These are phyloP conservation scores for Saccharum spontaneum DNA, from an alignment of 176 grass and related monocot species.

Conservation along the genomic window DNA sequence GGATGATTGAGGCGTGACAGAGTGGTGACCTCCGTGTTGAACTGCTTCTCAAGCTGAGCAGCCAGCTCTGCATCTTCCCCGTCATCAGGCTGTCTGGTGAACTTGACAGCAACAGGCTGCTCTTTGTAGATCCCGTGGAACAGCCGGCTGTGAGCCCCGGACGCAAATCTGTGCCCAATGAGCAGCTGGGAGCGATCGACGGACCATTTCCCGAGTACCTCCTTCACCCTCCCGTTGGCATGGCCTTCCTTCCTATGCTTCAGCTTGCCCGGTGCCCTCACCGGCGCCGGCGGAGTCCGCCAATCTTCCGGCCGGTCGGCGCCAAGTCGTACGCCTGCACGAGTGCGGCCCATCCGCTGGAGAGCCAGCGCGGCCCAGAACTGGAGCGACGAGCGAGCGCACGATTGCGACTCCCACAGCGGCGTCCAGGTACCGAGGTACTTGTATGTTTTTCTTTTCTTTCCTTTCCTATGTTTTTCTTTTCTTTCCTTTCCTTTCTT, in stretches of 20 bases:
- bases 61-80: slow-evolving; percentile 68
- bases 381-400: too few species aligned
- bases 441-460: too few species aligned
- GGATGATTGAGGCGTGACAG: slow-evolving; percentile 68
- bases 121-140: slow-evolving; percentile 81
- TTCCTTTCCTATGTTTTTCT: too few species aligned
- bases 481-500: too few species aligned
- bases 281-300: background rate
- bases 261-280: slow-evolving; percentile 37
- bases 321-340: too few species aligned
- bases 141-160: slow-evolving; percentile 71
- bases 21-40: slow-evolving; percentile 68
- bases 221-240: slow-evolving; percentile 44
- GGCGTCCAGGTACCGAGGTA: too few species aligned
- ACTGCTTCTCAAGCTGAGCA: slow-evolving; percentile 79
- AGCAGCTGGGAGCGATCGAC: slow-evolving; percentile 75
- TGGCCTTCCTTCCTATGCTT: slow-evolving; percentile 56
- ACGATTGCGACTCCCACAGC: too few species aligned
- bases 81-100: slow-evolving; percentile 55
- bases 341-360: too few species aligned
- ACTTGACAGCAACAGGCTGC: slow-evolving; percentile 74
- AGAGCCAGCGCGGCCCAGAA: too few species aligned
- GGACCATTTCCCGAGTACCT: slow-evolving; percentile 48
- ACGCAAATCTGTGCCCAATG: slow-evolving; percentile 68
- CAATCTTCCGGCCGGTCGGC: background rate